Evolutionary conservation across 2,329 filamentous ascomycete species (phyloP), one percentile per base, ranked within the genome.

Genomic region (Calonectria naviculata): DNA sequence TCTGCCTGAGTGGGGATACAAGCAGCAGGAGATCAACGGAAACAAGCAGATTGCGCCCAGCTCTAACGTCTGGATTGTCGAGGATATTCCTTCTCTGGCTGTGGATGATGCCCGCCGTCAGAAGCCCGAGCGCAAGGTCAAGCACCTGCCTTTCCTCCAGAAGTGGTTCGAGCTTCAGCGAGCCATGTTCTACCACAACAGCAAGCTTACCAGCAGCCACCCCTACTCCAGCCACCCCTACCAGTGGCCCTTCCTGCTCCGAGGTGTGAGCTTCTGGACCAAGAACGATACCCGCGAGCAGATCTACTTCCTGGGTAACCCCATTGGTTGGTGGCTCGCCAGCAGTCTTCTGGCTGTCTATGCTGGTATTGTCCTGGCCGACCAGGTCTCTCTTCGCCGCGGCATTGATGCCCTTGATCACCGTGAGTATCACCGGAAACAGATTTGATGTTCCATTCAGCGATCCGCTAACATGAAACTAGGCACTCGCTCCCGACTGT

Each of bases 171-270:
- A 99, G 87, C 89, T 99, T 70, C 97, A 99, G 85, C 92, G 96
- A 61, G 95, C 95, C 78, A 99, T 99, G 95, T 99, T 99, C 89
- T 96, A 94, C 89, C 97, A 99, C 89, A 99, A 99, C 89, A 98
- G 95, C 84, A 96, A 97, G 79, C 87, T 99, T 81, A 99, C 97
- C 52, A 97, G 95, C 86, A 97, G 94, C 81, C 97, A 99, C 83
- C 97, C 97, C 1, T 99, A 99, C 83, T 91, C 97, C 47, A 98
- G 95, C 78, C 93, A 95, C 82, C 97, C 97, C 8, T 97, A 97
- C 86, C 94, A 97, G 81, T 99, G 97, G 97, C 97, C 97, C 1
- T 98, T 99, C 90, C 89, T 99, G 81, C 91, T 99, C 68, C 93
- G 97, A 34, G 97, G 97, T 85, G 96, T 99, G 78, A 98, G 95